Conservation (phyloP, 108 stramenopile genomes). For the Cyclotella cryptica region DNA sequence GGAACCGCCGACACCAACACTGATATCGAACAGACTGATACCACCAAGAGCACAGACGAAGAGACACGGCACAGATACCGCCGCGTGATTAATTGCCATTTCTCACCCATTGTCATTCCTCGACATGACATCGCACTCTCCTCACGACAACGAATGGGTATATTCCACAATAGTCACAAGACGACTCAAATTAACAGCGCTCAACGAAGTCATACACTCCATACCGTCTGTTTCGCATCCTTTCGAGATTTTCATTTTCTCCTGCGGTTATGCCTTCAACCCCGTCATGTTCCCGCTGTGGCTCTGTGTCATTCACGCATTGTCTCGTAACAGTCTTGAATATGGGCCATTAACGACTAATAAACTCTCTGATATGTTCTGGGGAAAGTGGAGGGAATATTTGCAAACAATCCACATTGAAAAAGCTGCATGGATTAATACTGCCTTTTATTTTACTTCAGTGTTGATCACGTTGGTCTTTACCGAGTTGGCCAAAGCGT, state of each 20-base stretch:
- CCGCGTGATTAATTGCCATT: not conserved
- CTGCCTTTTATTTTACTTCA: constrained; percentile 40
- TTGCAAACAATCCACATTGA: not conserved
- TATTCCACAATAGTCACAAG: constrained; percentile 42
- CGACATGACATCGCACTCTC: constrained; percentile 2
- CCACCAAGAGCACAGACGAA: too few relatives aligned
- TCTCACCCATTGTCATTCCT: not conserved
- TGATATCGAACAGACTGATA: too few relatives aligned
- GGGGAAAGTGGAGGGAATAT: not conserved
- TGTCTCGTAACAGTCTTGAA: not conserved
- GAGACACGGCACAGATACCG: too few relatives aligned
- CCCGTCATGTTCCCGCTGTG: constrained; percentile 48
- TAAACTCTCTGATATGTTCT: not conserved
- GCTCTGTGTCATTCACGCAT: constrained; percentile 26
- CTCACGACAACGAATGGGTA: constrained; percentile 50
- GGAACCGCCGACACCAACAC: too few relatives aligned
- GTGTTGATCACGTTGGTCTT: constrained; percentile 46
- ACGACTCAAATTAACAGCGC: constrained; percentile 19
- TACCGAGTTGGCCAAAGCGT: constrained; percentile 55
- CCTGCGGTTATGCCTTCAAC: constrained; percentile 59
- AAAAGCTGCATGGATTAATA: constrained; percentile 16
- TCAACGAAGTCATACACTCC: constrained; percentile 37
- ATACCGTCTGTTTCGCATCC: constrained; percentile 28
- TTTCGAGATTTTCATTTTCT: constrained; percentile 41
- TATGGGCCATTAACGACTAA: not conserved